These are phyloP conservation scores for Tylopilus balloui DNA, from an alignment of 768 basidiomycete species.

Conservation along the genomic window DNA sequence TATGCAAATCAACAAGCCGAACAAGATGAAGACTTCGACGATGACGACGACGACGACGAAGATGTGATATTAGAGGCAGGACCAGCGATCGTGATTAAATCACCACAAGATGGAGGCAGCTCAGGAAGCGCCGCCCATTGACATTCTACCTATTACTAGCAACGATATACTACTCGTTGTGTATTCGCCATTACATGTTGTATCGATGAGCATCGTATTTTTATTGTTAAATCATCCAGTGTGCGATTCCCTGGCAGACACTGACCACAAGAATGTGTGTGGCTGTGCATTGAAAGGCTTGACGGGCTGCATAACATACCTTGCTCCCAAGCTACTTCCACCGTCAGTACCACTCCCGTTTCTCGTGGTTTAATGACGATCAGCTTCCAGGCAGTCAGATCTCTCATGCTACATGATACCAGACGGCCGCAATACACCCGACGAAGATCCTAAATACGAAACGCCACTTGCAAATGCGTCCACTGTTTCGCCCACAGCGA, in stretches of 20 bases:
- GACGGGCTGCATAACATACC: not conserved
- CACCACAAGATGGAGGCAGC: constrained; percentile 18
- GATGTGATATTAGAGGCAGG: constrained; percentile 76
- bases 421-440: constrained; percentile 10
- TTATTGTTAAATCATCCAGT: not conserved
- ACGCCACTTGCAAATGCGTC: constrained; percentile 17
- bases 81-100: constrained; percentile 51
- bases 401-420: constrained; percentile 32
- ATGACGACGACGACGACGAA: constrained; percentile 58
- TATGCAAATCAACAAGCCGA: constrained; percentile 42
- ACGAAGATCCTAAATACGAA: constrained; percentile 11
- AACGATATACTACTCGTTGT: constrained; percentile 7
- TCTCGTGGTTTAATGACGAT: not conserved
- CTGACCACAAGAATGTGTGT: not conserved
- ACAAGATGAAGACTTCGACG: constrained; percentile 61
- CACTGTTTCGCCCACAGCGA: constrained; percentile 10
- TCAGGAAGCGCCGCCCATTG: constrained; percentile 22
- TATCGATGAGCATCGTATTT: constrained; percentile 8
- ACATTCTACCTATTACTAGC: constrained; percentile 14
- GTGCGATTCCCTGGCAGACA: too few relatives aligned
- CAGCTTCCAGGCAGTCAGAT: not conserved
- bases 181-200: constrained; percentile 14
- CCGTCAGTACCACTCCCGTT: constrained; percentile 1
- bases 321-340: not conserved
- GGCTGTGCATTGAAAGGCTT: not conserved